Conservation (phyloP, 768 basidiomycete genomes). For the Tricholoma furcatifolium region DNA sequence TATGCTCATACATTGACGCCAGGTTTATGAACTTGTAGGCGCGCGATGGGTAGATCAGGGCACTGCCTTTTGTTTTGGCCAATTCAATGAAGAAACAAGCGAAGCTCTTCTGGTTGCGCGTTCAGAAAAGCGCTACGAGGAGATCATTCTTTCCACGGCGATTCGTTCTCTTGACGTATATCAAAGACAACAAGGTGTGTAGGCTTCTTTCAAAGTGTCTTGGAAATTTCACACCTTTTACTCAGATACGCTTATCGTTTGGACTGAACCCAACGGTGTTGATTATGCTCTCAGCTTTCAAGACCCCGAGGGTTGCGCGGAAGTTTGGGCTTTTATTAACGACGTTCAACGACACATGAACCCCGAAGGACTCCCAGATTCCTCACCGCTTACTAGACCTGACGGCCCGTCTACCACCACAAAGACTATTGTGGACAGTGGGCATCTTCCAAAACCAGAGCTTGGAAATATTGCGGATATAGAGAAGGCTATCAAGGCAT, state of each 20-base stretch:
- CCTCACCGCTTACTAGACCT: constrained; percentile 59
- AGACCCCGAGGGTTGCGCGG: constrained; percentile 90
- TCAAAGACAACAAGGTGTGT: constrained; percentile 74
- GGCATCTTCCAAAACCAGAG: constrained; percentile 73
- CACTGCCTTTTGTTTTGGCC: constrained; percentile 93
- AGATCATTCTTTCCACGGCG: constrained; percentile 75
- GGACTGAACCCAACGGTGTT: constrained; percentile 94
- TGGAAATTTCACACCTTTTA: constrained; percentile 4
- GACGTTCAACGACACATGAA: constrained; percentile 89
- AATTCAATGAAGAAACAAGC: constrained; percentile 73
- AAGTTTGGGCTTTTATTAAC: constrained; percentile 96
- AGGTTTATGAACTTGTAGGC: constrained; percentile 95
- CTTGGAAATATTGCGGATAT: constrained; percentile 79
- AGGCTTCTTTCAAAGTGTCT: constrained; percentile 3
- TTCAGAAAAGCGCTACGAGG: constrained; percentile 68
- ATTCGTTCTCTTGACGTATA: constrained; percentile 85
- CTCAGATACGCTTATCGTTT: constrained; percentile 94
- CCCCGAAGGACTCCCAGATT: constrained; percentile 50
- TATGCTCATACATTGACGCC: constrained; percentile 14
- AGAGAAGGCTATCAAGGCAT: constrained; percentile 72
- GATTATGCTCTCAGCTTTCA: constrained; percentile 98
- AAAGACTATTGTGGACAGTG: constrained; percentile 64
- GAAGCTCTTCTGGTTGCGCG: constrained; percentile 85
- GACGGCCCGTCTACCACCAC: constrained; percentile 60
- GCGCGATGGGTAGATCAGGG: constrained; percentile 95